These are phyloP conservation scores for Physocladia obscura DNA, from an alignment of 192 early-diverging fungal species.

Conservation along the genomic window DNA sequence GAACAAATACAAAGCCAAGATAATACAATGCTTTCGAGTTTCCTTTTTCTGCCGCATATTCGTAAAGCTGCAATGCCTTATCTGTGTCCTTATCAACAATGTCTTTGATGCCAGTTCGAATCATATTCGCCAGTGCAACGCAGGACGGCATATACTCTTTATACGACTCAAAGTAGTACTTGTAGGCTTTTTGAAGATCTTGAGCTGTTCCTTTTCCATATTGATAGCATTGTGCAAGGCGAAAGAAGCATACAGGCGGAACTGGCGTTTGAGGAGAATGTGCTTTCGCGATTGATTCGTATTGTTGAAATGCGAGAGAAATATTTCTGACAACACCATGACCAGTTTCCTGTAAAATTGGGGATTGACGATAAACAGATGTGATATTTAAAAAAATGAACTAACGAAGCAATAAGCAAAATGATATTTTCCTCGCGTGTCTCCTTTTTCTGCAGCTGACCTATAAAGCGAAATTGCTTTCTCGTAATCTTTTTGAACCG, in stretches of 20 bases:
- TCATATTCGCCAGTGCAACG: neutral
- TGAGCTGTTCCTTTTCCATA: constrained; percentile 27
- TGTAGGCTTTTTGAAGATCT: constrained; percentile 16
- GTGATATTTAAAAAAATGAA: neutral
- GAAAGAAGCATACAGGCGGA: constrained; percentile 7
- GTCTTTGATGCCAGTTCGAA: neutral
- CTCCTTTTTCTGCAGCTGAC: constrained; percentile 22
- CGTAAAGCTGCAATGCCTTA: constrained; percentile 3
- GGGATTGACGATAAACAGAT: neutral
- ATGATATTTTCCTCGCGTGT: neutral
- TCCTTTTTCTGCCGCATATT: constrained; percentile 2
- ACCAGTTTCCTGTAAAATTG: constrained; percentile 22
- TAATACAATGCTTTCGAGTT: neutral
- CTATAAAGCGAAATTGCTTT: neutral
- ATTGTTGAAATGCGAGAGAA: neutral
- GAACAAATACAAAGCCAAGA: neutral
- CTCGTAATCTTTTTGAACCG: neutral
- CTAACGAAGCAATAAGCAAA: neutral
- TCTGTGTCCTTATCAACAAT: neutral
- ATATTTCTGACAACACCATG: neutral
- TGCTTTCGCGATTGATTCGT: neutral
- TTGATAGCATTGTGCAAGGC: constrained; percentile 16
- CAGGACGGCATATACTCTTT: neutral
- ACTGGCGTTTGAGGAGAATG: neutral
- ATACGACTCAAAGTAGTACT: constrained; percentile 17